Conservation (phyloP, 2,329 filamentous ascomycete genomes). For the Sporothrix euskadiensis region DNA sequence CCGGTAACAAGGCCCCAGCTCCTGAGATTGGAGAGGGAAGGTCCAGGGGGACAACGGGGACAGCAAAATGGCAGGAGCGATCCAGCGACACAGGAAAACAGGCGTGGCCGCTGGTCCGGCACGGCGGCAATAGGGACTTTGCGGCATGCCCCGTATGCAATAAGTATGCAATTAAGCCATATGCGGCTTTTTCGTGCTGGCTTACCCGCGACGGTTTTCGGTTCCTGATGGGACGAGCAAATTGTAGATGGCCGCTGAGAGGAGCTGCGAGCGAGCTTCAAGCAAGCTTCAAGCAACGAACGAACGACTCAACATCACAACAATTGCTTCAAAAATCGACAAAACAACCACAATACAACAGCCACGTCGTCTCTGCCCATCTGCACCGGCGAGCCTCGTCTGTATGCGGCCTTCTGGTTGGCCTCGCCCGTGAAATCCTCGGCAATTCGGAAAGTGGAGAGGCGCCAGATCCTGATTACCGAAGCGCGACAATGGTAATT, state of each 20-base stretch:
- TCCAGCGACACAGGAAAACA: constrained; percentile 11
- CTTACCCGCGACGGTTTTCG: constrained; percentile 1
- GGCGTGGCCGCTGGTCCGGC: constrained; percentile 32
- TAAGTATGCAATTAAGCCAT: constrained; percentile 10
- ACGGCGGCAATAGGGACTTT: constrained; percentile 12
- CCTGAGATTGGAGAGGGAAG: constrained; percentile 16
- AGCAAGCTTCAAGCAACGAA: not conserved
- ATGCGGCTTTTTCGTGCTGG: not conserved
- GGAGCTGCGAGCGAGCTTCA: not conserved
- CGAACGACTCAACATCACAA: not conserved
- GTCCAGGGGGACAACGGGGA: constrained; percentile 11
- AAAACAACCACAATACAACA: not conserved
- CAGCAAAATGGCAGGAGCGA: constrained; percentile 25
- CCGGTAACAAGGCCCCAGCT: constrained; percentile 27
- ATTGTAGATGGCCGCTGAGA: not conserved
- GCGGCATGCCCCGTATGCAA: not conserved
- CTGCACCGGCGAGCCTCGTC: constrained; percentile 4
- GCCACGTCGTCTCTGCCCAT: not conserved
- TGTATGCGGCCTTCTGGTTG: not conserved
- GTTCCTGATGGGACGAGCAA: not conserved
- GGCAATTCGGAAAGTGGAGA: constrained; percentile 31
- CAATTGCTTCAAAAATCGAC: not conserved
- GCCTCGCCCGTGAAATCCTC: constrained; percentile 23
- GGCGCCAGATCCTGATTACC: constrained; percentile 14
- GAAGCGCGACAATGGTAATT: constrained; percentile 15